Evolutionary conservation across 2,329 filamentous ascomycete genomes (phyloP).

Genomic region (Phoma herbarum): DNA sequence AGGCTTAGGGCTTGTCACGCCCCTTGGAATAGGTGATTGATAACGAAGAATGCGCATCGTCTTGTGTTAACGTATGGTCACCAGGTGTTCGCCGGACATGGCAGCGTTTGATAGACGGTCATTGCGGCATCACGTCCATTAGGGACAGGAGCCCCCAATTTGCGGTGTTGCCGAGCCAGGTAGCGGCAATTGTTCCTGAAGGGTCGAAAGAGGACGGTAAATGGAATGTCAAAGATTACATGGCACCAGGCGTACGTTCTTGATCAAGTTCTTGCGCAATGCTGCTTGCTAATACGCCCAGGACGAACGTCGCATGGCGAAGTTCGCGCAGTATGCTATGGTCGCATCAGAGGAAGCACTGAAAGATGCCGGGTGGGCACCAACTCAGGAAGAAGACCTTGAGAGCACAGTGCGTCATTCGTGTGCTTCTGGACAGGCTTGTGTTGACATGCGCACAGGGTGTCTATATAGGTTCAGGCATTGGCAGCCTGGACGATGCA

Average conservation of each 20-base stretch:
- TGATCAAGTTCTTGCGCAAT: background rate
- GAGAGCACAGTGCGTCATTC: constrained; percentile 69
- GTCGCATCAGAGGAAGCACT: constrained; percentile 88
- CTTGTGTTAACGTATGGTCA: background rate
- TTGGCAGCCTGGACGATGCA: constrained; percentile 91
- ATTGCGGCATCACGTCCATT: constrained; percentile 82
- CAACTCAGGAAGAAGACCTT: constrained; percentile 66
- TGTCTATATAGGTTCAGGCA: constrained; percentile 92
- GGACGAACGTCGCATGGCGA: constrained; percentile 83
- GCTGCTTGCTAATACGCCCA: constrained; percentile 34
- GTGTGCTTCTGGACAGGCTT: background rate
- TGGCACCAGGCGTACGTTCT: constrained; percentile 32
- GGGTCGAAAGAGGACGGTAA: constrained; percentile 55
- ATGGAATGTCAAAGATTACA: constrained; percentile 60
- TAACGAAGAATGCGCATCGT: no score
- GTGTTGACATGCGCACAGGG: constrained; percentile 60
- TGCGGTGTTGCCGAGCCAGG: constrained; percentile 78
- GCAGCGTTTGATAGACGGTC: constrained; percentile 78
- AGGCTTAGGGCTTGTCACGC: constrained; percentile 62
- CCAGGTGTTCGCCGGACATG: constrained; percentile 78
- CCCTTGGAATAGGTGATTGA: constrained; percentile 74
- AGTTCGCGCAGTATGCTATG: constrained; percentile 89
- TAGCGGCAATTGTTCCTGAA: constrained; percentile 82
- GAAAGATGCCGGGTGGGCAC: constrained; percentile 79
- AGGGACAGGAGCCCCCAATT: constrained; percentile 70